A percentile compares a stretch with the other conserved stretches of the same genome.
These are phyloP conservation scores for Pseudohyphozyma bogoriensis DNA, from an alignment of 768 basidiomycete species.

Conservation along the genomic window DNA sequence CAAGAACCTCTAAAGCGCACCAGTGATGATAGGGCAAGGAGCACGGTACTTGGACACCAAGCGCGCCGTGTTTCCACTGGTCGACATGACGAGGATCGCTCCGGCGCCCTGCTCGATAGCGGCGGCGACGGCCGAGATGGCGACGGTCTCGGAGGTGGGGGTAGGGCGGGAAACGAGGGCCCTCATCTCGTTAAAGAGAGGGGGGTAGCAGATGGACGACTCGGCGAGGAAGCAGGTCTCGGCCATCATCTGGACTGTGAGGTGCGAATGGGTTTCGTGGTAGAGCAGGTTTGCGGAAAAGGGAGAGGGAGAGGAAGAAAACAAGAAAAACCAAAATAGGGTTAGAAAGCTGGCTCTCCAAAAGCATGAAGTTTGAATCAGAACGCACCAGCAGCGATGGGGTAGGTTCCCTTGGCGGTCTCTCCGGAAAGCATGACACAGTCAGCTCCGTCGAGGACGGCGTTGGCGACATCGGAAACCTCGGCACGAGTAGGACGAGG, in stretches of 20 bases:
- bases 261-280: background rate
- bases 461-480: constrained; percentile 98
- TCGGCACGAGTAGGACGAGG: constrained; percentile 97
- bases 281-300: background rate
- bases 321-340: too few relatives aligned
- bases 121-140: constrained; percentile 90
- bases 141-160: constrained; percentile 87
- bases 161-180: constrained; percentile 74
- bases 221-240: constrained; percentile 97
- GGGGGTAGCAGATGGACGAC: constrained; percentile 86
- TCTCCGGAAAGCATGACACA: constrained; percentile 99
- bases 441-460: constrained; percentile 95
- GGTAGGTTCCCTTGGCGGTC: constrained; percentile 95
- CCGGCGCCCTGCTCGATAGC: constrained; percentile 88
- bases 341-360: constrained; percentile 2
- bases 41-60: constrained; percentile 95
- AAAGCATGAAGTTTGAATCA: background rate
- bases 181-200: constrained; percentile 70
- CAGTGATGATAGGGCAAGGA: constrained; percentile 82
- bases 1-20: too few relatives aligned
- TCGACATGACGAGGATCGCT: constrained; percentile 91
- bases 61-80: constrained; percentile 82
- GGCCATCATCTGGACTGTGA: constrained; percentile 93
- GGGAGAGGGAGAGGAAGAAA: constrained; percentile 1
- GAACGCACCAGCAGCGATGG: constrained; percentile 74